Evolutionary conservation across 192 early-diverging fungal species (phyloP), one percentile per base, ranked within the genome.

Genomic region (Linnemannia schmuckeri): DNA sequence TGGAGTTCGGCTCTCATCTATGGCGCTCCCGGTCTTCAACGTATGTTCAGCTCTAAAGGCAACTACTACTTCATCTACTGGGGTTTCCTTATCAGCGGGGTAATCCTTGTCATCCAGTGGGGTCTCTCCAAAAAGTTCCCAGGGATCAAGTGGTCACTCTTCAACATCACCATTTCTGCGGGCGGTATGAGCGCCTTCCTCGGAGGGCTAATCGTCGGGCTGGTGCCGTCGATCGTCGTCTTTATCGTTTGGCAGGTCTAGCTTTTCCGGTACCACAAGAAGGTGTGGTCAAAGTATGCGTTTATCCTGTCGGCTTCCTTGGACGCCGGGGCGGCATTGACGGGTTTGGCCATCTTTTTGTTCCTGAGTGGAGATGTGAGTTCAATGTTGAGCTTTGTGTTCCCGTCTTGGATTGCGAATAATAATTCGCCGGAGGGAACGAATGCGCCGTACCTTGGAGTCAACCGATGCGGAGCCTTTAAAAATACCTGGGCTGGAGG

Each of bases 1-100:
- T 92, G 89, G 88, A 89, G 88, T 66, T 93, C 91, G 37, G 92
- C 87, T 41, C 87, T 91, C 30, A 93, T 96, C 74, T 96, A 94
- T 92, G 95, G 95, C 22, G 89, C 92, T 15, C 93, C 95, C 75
- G 93, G 93, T 35, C 94, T 94, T 18, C 66, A 40, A 18, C 83
- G 91, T 3, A 92, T 95, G 89, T 95, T 95, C 70, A 80, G 68
- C 5, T 9, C 37, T 38, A 79, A 82, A 6, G 79, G 77, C 27
- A 76, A 79, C 4, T 92, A 92, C 42, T 85, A 74, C 22, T 88
- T 89, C 74, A 35, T 75, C 49, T 75, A 75, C 37, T 35, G 44
- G 33, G 74, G 74, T 0, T 88, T 92, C 76, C 73, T 92, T 22
- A 85, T 90, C 24, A 92, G 93, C 30, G 73, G 82, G 35, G 20